Base-by-base conservation (phyloP, 2,329 filamentous ascomycete genomes). In the Anthostomella pinea region DNA sequence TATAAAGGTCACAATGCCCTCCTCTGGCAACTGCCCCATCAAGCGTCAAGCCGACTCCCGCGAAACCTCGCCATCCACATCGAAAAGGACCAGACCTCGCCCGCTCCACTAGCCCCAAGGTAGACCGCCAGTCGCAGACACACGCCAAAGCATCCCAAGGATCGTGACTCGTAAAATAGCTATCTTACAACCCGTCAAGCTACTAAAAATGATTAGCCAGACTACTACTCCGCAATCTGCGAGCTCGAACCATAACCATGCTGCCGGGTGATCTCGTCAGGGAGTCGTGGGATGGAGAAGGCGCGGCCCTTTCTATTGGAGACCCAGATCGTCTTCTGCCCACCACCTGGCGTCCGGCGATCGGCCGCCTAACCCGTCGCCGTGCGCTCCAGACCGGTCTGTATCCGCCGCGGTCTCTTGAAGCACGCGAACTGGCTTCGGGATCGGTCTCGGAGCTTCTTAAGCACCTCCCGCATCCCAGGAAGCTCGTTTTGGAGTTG, bases 371-470 rank as follows among this genome's bases (percentile, higher is more conserved):
- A 59, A 38, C 56, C 56, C 48, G 57, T 58, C 28, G 48, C 40
- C 26, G 48, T 57, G 26, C 54, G 52, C 38, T 57, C 54, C 16
- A 54, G 35, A 16, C 24, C 31, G 13, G 34, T 32, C 38, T 41
- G 47, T 5, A 35, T 35, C 11, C 53, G 47, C 14, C 57, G 49
- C 8, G 64, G 57, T 44, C 72, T 64, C 60, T 77, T 82, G 60
- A 91, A 91, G 61, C 86, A 90, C n/a, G 82, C 79, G 69, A 95
- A 95, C 62, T 94, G 87, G 46, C 82, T 87, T 65, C 84, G 84
- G 49, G 85, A 91, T 28, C 81, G 79, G 56, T 95, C 88, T 39
- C 87, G 73, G 49, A 95, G 67, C 51, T 79, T 79, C 75, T 96
- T 97, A 49, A 98, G 68, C 29, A 91, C 82, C 32, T 77, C 82